Evolutionary conservation across 1,284 basidiomycete genomes (phyloP), one percentile per base, ranked within the genome.

Genomic region (Cystobasidium slooffiae): DNA sequence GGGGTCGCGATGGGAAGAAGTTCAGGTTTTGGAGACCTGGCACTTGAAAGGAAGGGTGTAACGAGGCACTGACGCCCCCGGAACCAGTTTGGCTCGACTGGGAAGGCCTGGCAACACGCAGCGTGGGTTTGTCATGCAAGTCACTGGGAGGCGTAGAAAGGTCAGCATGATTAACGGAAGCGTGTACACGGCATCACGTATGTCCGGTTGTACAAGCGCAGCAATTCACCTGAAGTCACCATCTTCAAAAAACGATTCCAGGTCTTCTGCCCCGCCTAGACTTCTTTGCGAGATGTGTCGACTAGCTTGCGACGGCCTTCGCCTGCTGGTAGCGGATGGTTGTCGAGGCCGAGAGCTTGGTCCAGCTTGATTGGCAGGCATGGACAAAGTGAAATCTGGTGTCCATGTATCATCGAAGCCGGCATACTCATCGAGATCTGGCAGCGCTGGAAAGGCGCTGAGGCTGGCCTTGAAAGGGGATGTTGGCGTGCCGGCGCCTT

Each of bases 381-480:
- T 24, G 8, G 31, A 18, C 31, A 18, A 5, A 37, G 6, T 20
- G 49, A 12, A 63, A 24, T 20, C n/a, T 43, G 44, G 44, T 16
- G 14, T 66, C 69, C 58, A 72, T 7, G 59, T n/a, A 16, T 53
- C 51, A 41, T 72, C 69, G 51, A 72, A 64, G 46, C 61, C 59
- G 10, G 55, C 58, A 58, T 52, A 53, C 18, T 62, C 59, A 46
- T 72, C 55, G 16, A 39, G 16, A 31, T 52, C 44, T 14, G 49
- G 39, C 37, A 53, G 59, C 39, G 69, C n/a, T 24, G 69, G 69
- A 47, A 72, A 72, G 31, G 69, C 61, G 18, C 20, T 53, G 9
- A 72, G 61, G 9, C 49, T 41, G 37, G 69, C 58, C 24, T 47
- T 37, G 61, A 72, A 72, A n/a, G 69, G 69, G n/a, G 69, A 52